Evolutionary conservation across 2,329 filamentous ascomycete genomes (phyloP).

Genomic region (Beauveria varroae): DNA sequence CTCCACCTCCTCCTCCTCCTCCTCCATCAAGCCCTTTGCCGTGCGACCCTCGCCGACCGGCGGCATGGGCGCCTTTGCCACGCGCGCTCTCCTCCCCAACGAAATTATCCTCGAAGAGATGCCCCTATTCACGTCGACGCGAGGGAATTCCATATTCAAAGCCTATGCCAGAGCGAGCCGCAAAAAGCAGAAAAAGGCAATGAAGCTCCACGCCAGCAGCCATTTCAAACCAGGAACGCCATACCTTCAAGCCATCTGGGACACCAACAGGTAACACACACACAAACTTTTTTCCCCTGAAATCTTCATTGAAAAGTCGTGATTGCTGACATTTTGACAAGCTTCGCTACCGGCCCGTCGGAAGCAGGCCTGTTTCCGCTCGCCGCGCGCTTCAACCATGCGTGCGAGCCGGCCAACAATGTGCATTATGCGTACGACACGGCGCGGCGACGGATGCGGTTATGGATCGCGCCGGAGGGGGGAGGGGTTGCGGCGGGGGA

Average conservation of each 20-base stretch:
- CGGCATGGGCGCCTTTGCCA: slow-evolving; percentile 42
- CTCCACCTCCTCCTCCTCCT: neutral
- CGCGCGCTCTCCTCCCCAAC: slow-evolving; percentile 26
- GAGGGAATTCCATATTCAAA: slow-evolving; percentile 17
- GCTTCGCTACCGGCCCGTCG: slow-evolving; percentile 19
- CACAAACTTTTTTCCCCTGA: too few species aligned
- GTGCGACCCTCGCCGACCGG: slow-evolving; percentile 33
- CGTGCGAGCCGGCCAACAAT: slow-evolving; percentile 37
- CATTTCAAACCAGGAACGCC: slow-evolving; percentile 21
- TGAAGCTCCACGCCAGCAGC: slow-evolving; percentile 30
- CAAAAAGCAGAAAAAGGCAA: slow-evolving; percentile 24
- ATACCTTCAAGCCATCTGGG: slow-evolving; percentile 31
- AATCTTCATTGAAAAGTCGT: too few species aligned
- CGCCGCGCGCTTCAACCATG: slow-evolving; percentile 52
- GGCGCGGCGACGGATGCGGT: slow-evolving; percentile 27
- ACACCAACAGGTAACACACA: slow-evolving; percentile 45
- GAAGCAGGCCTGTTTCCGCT: slow-evolving; percentile 39
- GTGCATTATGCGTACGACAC: slow-evolving; percentile 37
- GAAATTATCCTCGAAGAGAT: slow-evolving; percentile 38
- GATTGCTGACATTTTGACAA: neutral
- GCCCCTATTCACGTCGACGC: slow-evolving; percentile 30
- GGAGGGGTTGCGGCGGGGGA: slow-evolving; percentile 30
- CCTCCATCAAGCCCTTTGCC: slow-evolving; percentile 24
- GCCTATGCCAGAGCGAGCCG: slow-evolving; percentile 28
- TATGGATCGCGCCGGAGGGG: slow-evolving; percentile 28